Evolutionary conservation across 2,329 filamentous ascomycete genomes (phyloP).

Genomic region (Albophoma yamanashiensis): DNA sequence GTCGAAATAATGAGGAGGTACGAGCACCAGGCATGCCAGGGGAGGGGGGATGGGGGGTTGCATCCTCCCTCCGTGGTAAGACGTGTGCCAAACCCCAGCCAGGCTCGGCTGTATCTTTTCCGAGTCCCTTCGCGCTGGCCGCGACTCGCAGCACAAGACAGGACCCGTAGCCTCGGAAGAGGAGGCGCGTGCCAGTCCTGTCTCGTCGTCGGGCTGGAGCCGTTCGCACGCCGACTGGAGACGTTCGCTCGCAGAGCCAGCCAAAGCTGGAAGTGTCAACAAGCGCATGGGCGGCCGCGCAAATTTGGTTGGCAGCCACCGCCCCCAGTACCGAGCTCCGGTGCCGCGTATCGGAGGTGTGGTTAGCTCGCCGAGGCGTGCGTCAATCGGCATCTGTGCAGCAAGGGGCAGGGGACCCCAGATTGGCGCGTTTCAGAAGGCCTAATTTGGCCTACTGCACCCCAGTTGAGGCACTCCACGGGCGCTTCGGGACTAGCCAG

Average conservation of each 20-base stretch:
- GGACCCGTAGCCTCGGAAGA: background rate
- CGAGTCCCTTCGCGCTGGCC: background rate
- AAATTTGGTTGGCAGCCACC: background rate
- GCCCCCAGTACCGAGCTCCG: background rate
- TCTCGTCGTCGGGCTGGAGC: background rate
- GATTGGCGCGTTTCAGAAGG: constrained; percentile 11
- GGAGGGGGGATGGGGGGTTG: background rate
- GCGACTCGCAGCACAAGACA: background rate
- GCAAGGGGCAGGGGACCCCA: constrained; percentile 4
- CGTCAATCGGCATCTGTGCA: constrained; percentile 3
- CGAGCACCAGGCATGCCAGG: no score
- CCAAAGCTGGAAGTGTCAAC: background rate
- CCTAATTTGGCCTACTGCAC: constrained; percentile 4
- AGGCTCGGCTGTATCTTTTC: background rate
- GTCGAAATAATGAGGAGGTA: no score
- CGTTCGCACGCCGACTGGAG: background rate
- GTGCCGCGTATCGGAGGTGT: constrained; percentile 1
- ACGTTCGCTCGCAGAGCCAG: background rate
- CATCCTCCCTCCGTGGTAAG: background rate
- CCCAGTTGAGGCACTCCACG: background rate
- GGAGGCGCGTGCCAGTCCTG: background rate
- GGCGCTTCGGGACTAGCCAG: background rate
- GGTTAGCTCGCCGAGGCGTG: constrained; percentile 3
- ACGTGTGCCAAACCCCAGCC: background rate
- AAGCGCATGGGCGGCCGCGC: background rate